These are phyloP conservation scores for Collybia sp. DNA, from an alignment of 768 basidiomycete genomes.

Conservation along the genomic window DNA sequence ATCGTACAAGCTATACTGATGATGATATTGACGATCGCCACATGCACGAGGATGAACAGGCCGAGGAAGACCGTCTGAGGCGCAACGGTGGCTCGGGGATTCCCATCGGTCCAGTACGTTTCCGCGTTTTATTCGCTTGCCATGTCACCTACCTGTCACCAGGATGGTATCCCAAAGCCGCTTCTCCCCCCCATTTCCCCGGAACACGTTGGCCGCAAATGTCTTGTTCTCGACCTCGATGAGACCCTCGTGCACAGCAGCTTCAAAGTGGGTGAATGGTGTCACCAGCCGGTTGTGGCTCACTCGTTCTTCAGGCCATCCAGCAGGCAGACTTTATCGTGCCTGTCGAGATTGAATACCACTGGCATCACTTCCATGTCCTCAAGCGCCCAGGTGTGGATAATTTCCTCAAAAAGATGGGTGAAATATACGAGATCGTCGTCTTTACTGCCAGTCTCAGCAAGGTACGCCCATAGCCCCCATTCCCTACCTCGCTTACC, in stretches of 20 bases:
- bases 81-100: constrained; percentile 91
- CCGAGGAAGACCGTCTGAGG: constrained; percentile 87
- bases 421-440: constrained; percentile 95
- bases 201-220: constrained; percentile 87
- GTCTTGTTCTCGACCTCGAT: constrained; percentile 93
- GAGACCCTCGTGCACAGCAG: constrained; percentile 98
- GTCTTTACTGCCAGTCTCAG: constrained; percentile 96
- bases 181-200: constrained; percentile 79
- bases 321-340: constrained; percentile 95
- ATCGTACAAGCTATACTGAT: constrained; percentile 62
- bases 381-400: constrained; percentile 98
- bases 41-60: constrained; percentile 57
- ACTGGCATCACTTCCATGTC: constrained; percentile 98
- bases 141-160: constrained; percentile 2
- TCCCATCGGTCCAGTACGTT: constrained; percentile 82
- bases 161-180: constrained; percentile 86
- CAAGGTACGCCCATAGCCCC: constrained; percentile 57
- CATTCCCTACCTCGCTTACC: neutral
- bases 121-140: neutral
- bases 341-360: constrained; percentile 97
- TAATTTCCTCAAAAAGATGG: constrained; percentile 94
- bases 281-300: constrained; percentile 4
- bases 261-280: constrained; percentile 72
- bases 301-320: constrained; percentile 58
- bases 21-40: constrained; percentile 51